Base-by-base conservation (phyloP, 2,329 filamentous ascomycete genomes). In the Pseudogymnoascus sp. region DNA sequence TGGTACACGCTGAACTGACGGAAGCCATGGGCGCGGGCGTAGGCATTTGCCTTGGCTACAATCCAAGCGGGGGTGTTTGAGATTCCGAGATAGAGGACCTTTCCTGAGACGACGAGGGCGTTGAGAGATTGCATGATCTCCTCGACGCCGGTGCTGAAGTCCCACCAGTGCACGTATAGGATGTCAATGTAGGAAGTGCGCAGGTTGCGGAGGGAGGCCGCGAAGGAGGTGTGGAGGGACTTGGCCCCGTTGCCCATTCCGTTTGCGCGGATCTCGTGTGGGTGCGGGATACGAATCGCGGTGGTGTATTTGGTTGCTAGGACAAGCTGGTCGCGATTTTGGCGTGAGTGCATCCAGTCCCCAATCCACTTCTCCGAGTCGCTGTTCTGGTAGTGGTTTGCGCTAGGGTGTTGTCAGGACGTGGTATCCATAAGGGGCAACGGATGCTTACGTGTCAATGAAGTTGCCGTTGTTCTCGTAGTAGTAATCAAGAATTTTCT, bases 51-150 rank as follows among this genome's bases (percentile, higher is more conserved):
- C 71, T 85, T 86, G 70, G 80, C 81, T 10, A 88, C 86, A 16
- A 88, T 75, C 87, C 87, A 90, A 7, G 88, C 88, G 0, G 88
- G 88, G 0, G 85, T 85, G 69, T 90, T 87, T 45, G 81, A 85
- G 73, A 89, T 79, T 2, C 88, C 88, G 0, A 90, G 78, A 68
- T 90, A 89, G 14, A 87, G 76, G 0, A 90, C 85, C 69, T 89
- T 89, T 16, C 87, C 85, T 5, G 79, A 71, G 0, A 73, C 65
- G 0, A 90, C 85, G 10, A 89, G 77, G 19, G 80, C 76, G 71
- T 90, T 87, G 48, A 90, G 78, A 0, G 81, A 81, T 65, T 89
- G 85, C 88, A 90, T 90, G 54, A 90, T 62, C 70, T 90, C 87
- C 0, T 82, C 79, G 60, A 90, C 84, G 0, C 80, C 81, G 23